These are phyloP conservation scores for Verticillium klebahnii DNA, from an alignment of 2,329 filamentous ascomycete genomes.

Conservation along the genomic window DNA sequence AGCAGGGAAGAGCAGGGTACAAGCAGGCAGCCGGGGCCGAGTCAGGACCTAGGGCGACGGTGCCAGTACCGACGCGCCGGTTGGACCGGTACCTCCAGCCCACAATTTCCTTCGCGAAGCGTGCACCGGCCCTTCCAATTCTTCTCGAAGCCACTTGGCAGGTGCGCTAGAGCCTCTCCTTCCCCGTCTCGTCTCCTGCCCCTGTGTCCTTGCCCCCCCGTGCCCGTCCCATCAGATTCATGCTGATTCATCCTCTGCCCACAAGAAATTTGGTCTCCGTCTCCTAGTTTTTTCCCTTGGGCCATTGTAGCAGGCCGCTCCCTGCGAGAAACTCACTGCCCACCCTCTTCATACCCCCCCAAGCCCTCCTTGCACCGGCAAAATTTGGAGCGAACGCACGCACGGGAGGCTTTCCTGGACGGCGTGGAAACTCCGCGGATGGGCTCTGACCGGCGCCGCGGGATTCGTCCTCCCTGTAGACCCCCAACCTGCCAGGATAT, in stretches of 20 bases:
- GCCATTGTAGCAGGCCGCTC: neutral
- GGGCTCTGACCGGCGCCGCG: neutral
- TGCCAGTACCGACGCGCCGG: neutral
- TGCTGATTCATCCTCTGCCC: neutral
- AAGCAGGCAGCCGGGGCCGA: neutral
- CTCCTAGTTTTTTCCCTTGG: neutral
- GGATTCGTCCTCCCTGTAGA: neutral
- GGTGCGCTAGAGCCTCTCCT: neutral
- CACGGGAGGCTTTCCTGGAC: neutral
- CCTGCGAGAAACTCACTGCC: neutral
- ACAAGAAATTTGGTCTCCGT: neutral
- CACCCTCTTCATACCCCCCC: neutral
- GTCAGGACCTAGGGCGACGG: neutral
- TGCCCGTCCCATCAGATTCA: neutral
- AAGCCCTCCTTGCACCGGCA: neutral
- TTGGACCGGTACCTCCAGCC: neutral
- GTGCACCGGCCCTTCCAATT: neutral
- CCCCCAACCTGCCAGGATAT: neutral
- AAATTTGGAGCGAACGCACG: neutral
- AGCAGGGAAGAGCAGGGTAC: neutral
- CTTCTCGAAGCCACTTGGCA: neutral
- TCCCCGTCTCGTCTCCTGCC: neutral
- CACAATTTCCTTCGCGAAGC: neutral
- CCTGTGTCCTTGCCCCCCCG: neutral
- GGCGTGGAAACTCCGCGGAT: neutral